phyloP scores from a whole-genome alignment of 768 basidiomycete genomes.

The Suillus lakei region DNA sequence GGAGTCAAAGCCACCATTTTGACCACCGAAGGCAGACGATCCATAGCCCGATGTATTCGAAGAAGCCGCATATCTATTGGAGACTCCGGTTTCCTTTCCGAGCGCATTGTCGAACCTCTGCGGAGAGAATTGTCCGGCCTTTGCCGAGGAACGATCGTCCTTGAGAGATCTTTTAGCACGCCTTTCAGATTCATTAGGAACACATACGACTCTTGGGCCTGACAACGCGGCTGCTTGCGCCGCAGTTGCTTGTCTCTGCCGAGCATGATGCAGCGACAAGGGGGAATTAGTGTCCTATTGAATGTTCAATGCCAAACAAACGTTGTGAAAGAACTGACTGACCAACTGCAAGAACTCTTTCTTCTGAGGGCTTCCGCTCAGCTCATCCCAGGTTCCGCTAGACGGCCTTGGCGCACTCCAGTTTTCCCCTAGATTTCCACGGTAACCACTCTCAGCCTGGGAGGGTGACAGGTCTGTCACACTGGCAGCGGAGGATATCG shows the following conservation, averaged over 20 bases:
- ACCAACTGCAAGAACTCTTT: conserved; percentile 57
- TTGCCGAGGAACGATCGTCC: conserved; percentile 54
- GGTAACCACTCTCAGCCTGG: conserved; percentile 52
- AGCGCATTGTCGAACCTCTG: conserved; percentile 55
- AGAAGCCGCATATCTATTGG: conserved; percentile 50
- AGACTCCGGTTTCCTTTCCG: conserved; percentile 43
- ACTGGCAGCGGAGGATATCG: conserved; percentile 63
- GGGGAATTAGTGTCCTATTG: conserved; percentile 46
- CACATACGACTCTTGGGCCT: conserved; percentile 44
- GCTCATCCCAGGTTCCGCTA: conserved; percentile 67
- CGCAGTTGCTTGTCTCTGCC: conserved; percentile 50
- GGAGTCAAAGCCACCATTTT: conserved; percentile 43
- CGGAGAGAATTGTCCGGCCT: conserved; percentile 56
- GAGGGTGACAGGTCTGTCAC: conserved; percentile 51
- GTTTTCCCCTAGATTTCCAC: conserved; percentile 50
- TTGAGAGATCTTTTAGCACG: conserved; percentile 32
- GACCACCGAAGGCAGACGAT: conserved; percentile 32
- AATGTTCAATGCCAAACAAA: conserved; percentile 19
- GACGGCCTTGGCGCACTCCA: conserved; percentile 57
- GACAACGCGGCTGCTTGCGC: conserved; percentile 44
- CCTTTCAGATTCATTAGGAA: conserved; percentile 11
- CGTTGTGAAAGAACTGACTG: conserved; percentile 25
- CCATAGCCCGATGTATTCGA: conserved; percentile 42
- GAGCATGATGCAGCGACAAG: conserved; percentile 49
- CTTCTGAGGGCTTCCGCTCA: conserved; percentile 50